Conservation (phyloP, 768 basidiomycete genomes). For the Mycena rosella region DNA sequence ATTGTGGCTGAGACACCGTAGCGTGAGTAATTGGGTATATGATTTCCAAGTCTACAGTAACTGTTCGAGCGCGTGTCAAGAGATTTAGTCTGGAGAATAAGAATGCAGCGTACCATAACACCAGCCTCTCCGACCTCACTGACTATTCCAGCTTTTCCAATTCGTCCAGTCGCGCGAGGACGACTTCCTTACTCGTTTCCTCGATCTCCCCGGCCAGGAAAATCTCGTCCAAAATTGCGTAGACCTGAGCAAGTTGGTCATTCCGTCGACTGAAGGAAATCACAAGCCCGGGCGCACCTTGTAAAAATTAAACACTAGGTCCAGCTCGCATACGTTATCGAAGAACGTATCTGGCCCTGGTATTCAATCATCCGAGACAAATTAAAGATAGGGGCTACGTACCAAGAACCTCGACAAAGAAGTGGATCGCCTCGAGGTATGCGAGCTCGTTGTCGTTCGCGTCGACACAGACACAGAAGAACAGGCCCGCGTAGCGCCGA, state of each 20-base stretch:
- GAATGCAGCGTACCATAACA: too few species aligned
- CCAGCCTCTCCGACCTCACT: too few species aligned
- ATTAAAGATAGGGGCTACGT: constrained; percentile 47
- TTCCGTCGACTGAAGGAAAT: too few species aligned
- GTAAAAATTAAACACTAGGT: constrained; percentile 99
- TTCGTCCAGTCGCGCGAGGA: constrained; percentile 89
- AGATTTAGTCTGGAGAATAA: too few species aligned
- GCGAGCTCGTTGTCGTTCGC: constrained; percentile 98
- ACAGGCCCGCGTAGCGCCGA: constrained; percentile 95
- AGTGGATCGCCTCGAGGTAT: constrained; percentile 96
- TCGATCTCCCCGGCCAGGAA: constrained; percentile 99
- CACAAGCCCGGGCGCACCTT: too few species aligned
- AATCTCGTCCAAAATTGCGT: constrained; percentile 97
- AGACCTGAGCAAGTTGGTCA: too few species aligned
- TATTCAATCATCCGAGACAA: not conserved
- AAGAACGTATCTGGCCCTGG: constrained; percentile 99
- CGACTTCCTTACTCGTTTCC: constrained; percentile 98
- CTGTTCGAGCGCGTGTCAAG: too few species aligned
- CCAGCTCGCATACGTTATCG: constrained; percentile 98
- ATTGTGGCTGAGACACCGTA: too few species aligned
- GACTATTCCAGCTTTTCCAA: constrained; percentile 95
- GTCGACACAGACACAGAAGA: constrained; percentile 98
- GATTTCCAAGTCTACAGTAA: too few species aligned
- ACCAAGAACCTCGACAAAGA: constrained; percentile 99
- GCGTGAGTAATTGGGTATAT: too few species aligned